A percentile compares a stretch with the other conserved stretches of the same genome.
These are phyloP conservation scores for Globisporangium cystogenes DNA, from an alignment of 352 stramenopile species.

Conservation along the genomic window DNA sequence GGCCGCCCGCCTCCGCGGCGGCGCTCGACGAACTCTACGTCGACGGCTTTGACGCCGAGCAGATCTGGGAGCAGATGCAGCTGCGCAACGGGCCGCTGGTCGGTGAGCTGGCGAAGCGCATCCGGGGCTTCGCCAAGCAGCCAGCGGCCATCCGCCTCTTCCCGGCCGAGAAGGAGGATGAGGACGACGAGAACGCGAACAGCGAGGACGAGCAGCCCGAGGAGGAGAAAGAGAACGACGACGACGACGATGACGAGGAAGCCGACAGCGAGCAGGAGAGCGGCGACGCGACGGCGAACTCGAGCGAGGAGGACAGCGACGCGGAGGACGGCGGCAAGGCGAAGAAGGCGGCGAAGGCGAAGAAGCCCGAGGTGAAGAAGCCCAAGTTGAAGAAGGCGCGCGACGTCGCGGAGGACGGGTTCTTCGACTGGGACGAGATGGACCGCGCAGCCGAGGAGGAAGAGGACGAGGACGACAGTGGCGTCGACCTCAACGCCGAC, in stretches of 20 bases:
- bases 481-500: slow-evolving; percentile 23
- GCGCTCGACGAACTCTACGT: slow-evolving; percentile 75
- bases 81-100: slow-evolving; percentile 73
- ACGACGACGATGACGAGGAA: slow-evolving; percentile 23
- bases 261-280: slow-evolving; percentile 7
- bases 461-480: slow-evolving; percentile 34
- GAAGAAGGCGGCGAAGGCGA: slow-evolving; percentile 23
- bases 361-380: slow-evolving; percentile 7
- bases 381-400: slow-evolving; percentile 53
- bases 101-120: slow-evolving; percentile 64
- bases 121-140: slow-evolving; percentile 62
- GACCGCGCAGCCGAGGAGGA: slow-evolving; percentile 77
- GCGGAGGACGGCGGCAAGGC: slow-evolving; percentile 16
- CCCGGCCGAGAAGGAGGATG: slow-evolving; percentile 28
- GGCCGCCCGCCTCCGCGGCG: slow-evolving; percentile 32
- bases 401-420: slow-evolving; percentile 72
- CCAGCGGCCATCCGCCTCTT: slow-evolving; percentile 52
- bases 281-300: slow-evolving; percentile 11
- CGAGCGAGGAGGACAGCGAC: slow-evolving; percentile 14
- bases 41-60: slow-evolving; percentile 77
- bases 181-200: slow-evolving; percentile 10
- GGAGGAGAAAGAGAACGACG: no score
- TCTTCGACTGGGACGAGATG: slow-evolving; percentile 89
- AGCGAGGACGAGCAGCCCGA: background rate
- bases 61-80: slow-evolving; percentile 85